phyloP scores from a whole-genome alignment of 106 monocot species.

The Agapanthus africanus region DNA sequence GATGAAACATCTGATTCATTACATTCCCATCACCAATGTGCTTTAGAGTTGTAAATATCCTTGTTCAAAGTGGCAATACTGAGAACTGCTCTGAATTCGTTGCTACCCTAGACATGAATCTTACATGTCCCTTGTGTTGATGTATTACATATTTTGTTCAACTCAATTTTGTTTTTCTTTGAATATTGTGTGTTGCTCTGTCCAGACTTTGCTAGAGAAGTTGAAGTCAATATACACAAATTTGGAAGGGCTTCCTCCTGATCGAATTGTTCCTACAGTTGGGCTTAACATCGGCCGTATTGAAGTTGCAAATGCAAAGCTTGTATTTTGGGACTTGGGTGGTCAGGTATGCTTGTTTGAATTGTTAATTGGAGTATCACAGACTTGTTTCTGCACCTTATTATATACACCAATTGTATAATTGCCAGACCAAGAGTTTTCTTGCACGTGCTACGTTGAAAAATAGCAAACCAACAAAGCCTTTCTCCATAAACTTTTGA shows the following conservation, averaged over 20 bases:
- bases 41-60: not conserved
- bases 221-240: conserved; percentile 78
- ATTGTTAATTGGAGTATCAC: not conserved
- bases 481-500: too few species aligned
- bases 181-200: not conserved
- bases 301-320: conserved; percentile 78
- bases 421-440: not conserved
- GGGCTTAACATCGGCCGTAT: conserved; percentile 93
- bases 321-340: conserved; percentile 97
- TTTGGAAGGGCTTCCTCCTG: conserved; percentile 77
- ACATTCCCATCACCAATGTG: not conserved
- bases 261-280: conserved; percentile 95
- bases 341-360: conserved; percentile 71
- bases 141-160: not conserved
- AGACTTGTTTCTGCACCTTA: conserved; percentile 1
- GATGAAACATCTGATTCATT: not conserved
- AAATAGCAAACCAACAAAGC: too few species aligned
- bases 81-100: not conserved
- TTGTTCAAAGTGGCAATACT: not conserved
- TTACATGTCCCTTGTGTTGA: not conserved
- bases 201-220: conserved; percentile 88
- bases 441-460: not conserved
- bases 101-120: not conserved
- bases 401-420: not conserved
- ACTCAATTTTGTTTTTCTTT: not conserved